Conservation (phyloP, 345 rosid genomes). For the Aethionema arabicum region DNA sequence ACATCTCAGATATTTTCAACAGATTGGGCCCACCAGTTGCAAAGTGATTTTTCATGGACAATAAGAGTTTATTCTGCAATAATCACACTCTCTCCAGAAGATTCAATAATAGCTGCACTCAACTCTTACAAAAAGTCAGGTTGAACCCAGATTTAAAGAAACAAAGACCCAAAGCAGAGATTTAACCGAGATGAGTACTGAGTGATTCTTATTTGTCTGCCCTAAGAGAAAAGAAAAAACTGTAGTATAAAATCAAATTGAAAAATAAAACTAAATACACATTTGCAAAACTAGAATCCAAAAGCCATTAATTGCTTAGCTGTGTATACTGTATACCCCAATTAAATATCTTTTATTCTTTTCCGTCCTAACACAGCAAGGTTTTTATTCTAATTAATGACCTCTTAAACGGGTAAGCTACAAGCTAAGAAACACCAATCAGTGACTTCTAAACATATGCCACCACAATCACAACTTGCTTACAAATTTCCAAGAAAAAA, state of each 20-base stretch:
- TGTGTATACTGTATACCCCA: neutral
- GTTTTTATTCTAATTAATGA: neutral
- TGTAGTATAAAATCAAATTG: neutral
- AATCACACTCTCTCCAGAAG: conserved; percentile 16
- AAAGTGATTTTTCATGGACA: conserved; percentile 33
- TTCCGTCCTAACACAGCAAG: conserved; percentile 9
- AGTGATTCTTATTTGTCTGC: neutral
- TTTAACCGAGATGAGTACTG: neutral
- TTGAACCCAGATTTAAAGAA: conserved; percentile 10
- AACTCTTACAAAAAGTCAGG: conserved; percentile 21
- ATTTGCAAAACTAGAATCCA: neutral
- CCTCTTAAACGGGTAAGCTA: conserved; percentile 9
- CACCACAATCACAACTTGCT: conserved; percentile 23
- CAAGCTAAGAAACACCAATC: conserved; percentile 22
- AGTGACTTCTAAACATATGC: conserved; percentile 8
- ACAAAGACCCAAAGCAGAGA: conserved; percentile 12
- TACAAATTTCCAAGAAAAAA: conserved; percentile 9
- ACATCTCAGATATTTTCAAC: conserved; percentile 19
- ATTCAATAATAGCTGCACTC: conserved; percentile 26
- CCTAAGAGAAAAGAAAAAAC: neutral
- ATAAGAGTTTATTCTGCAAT: conserved; percentile 27
- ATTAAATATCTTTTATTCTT: neutral
- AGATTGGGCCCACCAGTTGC: conserved; percentile 37
- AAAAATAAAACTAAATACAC: conserved; percentile 1
- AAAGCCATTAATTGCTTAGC: conserved; percentile 7